Percentiles rank a stretch among this genome's conserved stretches.
Conservation (phyloP, 768 basidiomycete species). For the Xerocomus brunneocitrinus region DNA sequence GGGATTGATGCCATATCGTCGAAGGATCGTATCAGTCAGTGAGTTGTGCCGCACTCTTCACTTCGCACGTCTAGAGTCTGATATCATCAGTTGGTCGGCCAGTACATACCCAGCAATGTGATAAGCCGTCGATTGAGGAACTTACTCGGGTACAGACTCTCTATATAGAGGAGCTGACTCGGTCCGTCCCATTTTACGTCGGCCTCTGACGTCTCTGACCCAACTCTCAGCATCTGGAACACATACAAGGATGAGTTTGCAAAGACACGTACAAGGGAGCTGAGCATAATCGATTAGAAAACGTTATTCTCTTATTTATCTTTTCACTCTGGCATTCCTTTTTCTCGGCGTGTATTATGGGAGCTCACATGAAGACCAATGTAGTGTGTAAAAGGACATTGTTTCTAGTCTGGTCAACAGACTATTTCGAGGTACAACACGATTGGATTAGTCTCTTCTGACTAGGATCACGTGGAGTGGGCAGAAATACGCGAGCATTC, state of each 20-base stretch:
- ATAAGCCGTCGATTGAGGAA: conserved; percentile 80
- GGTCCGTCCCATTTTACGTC: conserved; percentile 46
- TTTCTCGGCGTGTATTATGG: neutral
- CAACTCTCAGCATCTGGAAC: conserved; percentile 77
- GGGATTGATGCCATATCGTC: conserved; percentile 93
- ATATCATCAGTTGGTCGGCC: conserved; percentile 73
- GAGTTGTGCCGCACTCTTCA: conserved; percentile 36
- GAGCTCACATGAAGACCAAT: neutral
- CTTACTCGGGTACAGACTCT: conserved; percentile 70
- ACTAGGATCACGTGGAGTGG: too few relatives aligned
- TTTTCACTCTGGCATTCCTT: neutral
- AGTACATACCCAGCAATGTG: conserved; percentile 70
- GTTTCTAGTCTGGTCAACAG: neutral
- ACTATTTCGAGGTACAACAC: too few relatives aligned
- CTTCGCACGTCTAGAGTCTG: neutral
- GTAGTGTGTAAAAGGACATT: neutral
- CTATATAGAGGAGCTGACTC: conserved; percentile 90
- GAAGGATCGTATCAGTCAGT: conserved; percentile 95
- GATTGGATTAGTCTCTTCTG: too few relatives aligned
- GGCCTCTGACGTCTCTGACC: conserved; percentile 6
- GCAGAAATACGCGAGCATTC: too few relatives aligned
- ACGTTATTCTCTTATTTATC: neutral
- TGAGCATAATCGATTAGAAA: conserved; percentile 68
- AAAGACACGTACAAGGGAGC: conserved; percentile 69
- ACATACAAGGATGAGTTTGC: conserved; percentile 94